Conservation (phyloP, 139 green algal species). For the Mesotaenium endlicherianum region DNA sequence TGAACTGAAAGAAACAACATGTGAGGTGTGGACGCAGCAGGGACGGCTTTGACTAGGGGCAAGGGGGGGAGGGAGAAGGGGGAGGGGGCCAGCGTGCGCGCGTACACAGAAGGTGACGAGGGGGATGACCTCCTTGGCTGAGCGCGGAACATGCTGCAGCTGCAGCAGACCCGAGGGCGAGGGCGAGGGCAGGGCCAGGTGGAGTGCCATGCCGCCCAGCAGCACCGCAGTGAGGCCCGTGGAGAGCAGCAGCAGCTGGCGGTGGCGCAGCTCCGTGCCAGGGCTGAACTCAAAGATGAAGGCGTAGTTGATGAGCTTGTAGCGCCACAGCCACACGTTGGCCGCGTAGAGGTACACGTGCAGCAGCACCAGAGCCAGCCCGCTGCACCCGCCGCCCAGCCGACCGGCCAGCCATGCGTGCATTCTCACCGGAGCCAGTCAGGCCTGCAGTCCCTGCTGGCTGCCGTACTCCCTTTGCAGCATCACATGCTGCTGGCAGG, state of each 20-base stretch:
- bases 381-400: constrained; percentile 6
- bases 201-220: constrained; percentile 14
- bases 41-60: no score
- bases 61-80: no score
- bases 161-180: not conserved
- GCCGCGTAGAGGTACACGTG: constrained; percentile 14
- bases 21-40: no score
- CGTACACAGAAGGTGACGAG: no score
- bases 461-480: no score
- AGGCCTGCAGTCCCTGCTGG: no score
- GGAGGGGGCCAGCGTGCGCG: no score
- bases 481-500: no score
- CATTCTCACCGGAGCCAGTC: no score
- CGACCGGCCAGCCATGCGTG: no score
- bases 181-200: not conserved
- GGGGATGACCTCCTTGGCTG: not conserved
- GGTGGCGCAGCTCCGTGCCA: constrained; percentile 8
- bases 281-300: constrained; percentile 36
- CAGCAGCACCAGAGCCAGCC: constrained; percentile 6
- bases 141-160: not conserved
- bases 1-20: no score
- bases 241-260: constrained; percentile 2
- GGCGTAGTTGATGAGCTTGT: constrained; percentile 23
- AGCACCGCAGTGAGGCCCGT: not conserved
- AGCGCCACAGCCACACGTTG: not conserved